Base-by-base conservation (phyloP, 148 eudicot species). In the Heliosperma pusillum region DNA sequence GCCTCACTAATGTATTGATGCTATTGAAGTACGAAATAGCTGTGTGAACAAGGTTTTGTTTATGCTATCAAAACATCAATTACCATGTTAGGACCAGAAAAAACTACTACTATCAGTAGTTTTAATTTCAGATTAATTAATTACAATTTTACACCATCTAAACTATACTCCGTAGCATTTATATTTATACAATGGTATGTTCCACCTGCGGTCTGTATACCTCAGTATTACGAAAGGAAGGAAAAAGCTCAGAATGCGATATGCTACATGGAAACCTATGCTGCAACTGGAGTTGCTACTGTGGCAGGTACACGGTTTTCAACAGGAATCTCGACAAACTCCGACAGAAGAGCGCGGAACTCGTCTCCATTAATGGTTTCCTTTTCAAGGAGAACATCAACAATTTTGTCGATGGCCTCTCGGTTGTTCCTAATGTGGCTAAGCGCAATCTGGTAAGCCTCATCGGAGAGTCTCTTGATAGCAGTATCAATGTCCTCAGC, bases 401-500 rank as follows among this genome's bases (percentile, higher is more conserved):
- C 99, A 13, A 95, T 90, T 86, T 90, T 95, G 81, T 95, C 99
- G 2, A 95, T 90, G 10, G 99, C 99, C 79, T 95, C 99, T 5
- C 99, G 90, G 86, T 95, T 95, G 84, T 87, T 92, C 78, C 83
- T 76, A 22, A 95, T 90, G 76, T 92, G 99, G 79, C 69, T 80
- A 80, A 95, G 85, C 13, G 99, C 97, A 42, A 95, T 90, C 82
- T 88, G 85, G 36, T 95, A 95, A 13, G 99, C 99, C 27, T 76
- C 80, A 40, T 95, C 99, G 0, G 99, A 89, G 40, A 95, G 56
- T 72, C 82, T 89, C 88, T 92, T 95, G 30, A 95, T 85, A 13
- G 99, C 99, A 67, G 84, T 56, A 77, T 95, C 99, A 25, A 95
- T 95, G 67, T 95, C 99, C 86, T 92, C 97, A 5, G 99, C 99